Conservation (phyloP, 2,329 filamentous ascomycete species). For the Cordyceps fumosorosea region DNA sequence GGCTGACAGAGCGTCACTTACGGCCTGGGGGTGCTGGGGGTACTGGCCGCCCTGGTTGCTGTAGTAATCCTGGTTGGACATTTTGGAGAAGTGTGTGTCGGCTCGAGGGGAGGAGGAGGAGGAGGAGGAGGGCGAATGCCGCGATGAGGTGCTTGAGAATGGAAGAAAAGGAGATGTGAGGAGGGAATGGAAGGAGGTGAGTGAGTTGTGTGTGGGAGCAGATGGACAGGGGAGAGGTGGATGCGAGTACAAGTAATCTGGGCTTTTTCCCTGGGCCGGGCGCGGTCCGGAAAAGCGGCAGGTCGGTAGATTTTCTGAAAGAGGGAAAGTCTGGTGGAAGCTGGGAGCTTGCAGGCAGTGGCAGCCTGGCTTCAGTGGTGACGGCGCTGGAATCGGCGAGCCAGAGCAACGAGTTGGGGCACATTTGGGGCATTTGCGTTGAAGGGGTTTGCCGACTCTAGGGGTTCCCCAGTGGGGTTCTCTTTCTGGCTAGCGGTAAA, state of each 20-base stretch:
- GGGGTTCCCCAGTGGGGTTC: not conserved
- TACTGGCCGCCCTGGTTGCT: constrained; percentile 24
- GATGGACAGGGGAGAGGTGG: constrained; percentile 6
- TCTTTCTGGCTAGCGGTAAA: not conserved
- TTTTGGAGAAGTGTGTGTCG: constrained; percentile 16
- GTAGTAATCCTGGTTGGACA: constrained; percentile 39
- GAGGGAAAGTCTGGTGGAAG: not conserved
- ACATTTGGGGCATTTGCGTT: not conserved
- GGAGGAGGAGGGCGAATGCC: not conserved
- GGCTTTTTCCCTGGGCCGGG: not conserved
- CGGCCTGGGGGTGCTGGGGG: constrained; percentile 31
- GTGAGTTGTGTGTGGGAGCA: not conserved
- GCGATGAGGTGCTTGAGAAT: not conserved
- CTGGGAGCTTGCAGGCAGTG: not conserved
- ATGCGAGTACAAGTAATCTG: not conserved
- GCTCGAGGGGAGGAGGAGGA: not conserved
- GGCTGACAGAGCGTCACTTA: constrained; percentile 21
- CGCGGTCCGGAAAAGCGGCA: constrained; percentile 11
- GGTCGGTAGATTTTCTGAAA: not conserved
- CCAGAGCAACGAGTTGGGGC: not conserved
- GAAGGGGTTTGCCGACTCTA: not conserved
- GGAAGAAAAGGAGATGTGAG: not conserved
- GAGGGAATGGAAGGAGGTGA: not conserved
- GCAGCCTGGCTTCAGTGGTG: not conserved
- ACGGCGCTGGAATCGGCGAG: not conserved